Base-by-base conservation (phyloP, 1,139 yeast species). In the Sugiyamaella xylanicola region DNA sequence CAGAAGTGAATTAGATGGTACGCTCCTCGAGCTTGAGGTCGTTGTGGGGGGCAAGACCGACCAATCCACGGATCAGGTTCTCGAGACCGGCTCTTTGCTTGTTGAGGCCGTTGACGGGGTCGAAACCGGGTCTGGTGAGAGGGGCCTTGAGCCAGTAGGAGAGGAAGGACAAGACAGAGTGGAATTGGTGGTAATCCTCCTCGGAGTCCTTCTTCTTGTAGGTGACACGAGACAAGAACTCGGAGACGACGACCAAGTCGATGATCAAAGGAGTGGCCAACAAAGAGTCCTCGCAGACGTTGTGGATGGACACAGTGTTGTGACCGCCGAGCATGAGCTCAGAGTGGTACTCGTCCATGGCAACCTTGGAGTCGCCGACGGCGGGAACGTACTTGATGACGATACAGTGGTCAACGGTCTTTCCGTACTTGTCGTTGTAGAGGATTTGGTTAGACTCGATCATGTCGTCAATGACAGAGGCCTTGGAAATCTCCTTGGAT, bases 141-240 rank as follows among this genome's bases (percentile, higher is more conserved):
- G 98, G 98, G 1, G 97, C 97, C 80, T 92, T 92, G 70, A 92
- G 83, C 98, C 98, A 92, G 78, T 92, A 92, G 71, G 93, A 84
- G 73, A 92, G 80, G 74, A 91, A 87, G 21, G 95, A 84, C 70
- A 92, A 79, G 49, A 92, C 93, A 40, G 96, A 84, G 75, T 92
- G 91, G 76, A 92, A 83, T 63, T 80, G 78, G 63, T 87, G 83
- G 73, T 79, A 86, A 44, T 78, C 77, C 37, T 72, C 77, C 17
- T 70, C 69, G 21, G 68, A 73, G 22, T 65, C 72, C 58, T 73
- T 68, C 70, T 82, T 83, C 72, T 81, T 85, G 80, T 90, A 91
- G 56, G 84, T 78, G 61, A 92, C 93, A 74, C 98, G 85, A 53
- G 92, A 83, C 69, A 90, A 80, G 74, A 92, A 90, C 74, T 92